Evolutionary conservation across 768 basidiomycete species (phyloP), one percentile per base, ranked within the genome.

Genomic region (Tricholoma sp.): DNA sequence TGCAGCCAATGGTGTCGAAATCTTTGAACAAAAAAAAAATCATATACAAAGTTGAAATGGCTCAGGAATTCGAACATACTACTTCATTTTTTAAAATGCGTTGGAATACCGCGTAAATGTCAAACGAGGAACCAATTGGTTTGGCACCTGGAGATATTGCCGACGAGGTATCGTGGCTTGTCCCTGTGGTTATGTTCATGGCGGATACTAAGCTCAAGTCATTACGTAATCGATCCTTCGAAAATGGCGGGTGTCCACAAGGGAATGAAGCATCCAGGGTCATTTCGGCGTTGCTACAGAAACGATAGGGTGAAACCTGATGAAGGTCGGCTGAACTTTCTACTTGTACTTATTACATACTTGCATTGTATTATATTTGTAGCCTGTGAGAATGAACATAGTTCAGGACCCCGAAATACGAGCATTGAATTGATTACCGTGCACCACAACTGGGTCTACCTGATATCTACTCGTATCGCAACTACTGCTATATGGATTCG

Each of bases 1-100:
- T 14, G 95, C 95, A 18, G 94, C 95, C 19, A 96, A 76, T 8
- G 94, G 94, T 4, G 84, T 80, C 0, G 90, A 86, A 55, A 91
- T 82, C 89, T 92, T 65, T 5, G 41, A 54, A 47, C 32, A 58
- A 49, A 21, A 56, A 39, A 31, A 52, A 21, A 5, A 34, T 32
- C 54, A 45, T 8, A 45, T 32, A 43, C 31, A 16, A n/a, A 29
- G n/a, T n/a, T n/a, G 22, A 31, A 29, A 50, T 18, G 19, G 7
- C n/a, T 41, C 10, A 22, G 22, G 21, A 34, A 39, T 2, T 10
- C 9, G 14, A 50, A 66, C 80, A 62, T 64, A 91, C 92, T 72
- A 90, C 70, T 37, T 85, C 80, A 72, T 94, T 72, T 49, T 76
- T 69, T 53, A 92, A 77, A 57, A 85, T 81, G 57, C 75, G 74